Evolutionary conservation across 257 asterid species (phyloP), one percentile per base, ranked within the genome.

Genomic region (Apocynum venetum): DNA sequence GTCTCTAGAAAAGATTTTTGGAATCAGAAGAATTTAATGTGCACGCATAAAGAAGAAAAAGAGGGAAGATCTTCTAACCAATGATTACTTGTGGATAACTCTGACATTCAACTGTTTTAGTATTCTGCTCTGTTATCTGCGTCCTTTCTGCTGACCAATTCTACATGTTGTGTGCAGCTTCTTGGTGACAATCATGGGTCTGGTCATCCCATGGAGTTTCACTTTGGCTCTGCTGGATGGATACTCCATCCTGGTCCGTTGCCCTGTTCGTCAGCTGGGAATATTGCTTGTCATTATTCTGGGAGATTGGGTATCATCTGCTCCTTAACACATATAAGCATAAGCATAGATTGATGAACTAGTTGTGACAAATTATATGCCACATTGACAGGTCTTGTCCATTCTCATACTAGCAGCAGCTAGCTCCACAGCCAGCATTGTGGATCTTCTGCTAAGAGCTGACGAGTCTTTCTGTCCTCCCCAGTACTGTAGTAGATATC

Each of bases 141-240:
- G 17, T 69, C 43, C 43, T 73, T 43, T 20, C 55, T 12, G 38
- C 25, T 38, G n/a, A 43, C 69, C 47, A 7, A 15, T 61, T 31
- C 25, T 65, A 12, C 55, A 13, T 61, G 71, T 52, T 9, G 41
- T 65, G n/a, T 66, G 43, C 93, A 92, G 97, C 81, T 88, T 89
- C 83, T 80, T 88, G 85, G 92, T 89, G 56, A 89, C 90, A 71
- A 85, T 88, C 79, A 91, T 87, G 97, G 97, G 97, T 38, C 84
- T 91, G 78, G 90, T 84, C 67, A 86, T 92, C 75, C 97, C 97
- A 25, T 92, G 97, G 97, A 92, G 97, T 77, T 77, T 85, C 72
- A 87, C 97, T 76, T 77, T 93, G 65, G 96, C 92, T 5, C 70
- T 91, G 73, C 88, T 91, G 3, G 94, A 91, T 77, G 88, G 87